A percentile compares a stretch with the other conserved stretches of the same genome.
Conservation (phyloP, 108 stramenopile genomes). For the Discostella pseudostelligera region DNA sequence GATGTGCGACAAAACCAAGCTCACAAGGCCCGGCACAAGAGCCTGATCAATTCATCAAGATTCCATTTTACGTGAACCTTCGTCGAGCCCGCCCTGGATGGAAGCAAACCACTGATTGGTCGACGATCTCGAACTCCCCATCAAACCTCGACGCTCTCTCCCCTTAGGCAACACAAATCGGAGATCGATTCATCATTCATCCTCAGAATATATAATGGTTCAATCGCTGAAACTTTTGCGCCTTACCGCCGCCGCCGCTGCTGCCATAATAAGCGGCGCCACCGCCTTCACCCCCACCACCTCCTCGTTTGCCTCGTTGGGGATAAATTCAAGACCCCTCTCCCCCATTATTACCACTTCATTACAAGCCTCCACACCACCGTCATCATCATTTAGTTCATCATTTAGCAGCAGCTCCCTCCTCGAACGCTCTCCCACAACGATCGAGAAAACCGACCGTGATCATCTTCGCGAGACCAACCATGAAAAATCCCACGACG, state of each 20-base stretch:
- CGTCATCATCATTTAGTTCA: not conserved
- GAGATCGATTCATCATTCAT: not conserved
- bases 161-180: no score
- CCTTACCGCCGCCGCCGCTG: constrained; percentile 11
- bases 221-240: not conserved
- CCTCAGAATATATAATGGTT: not conserved
- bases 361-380: constrained; percentile 4
- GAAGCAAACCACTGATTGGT: no score
- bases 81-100: no score
- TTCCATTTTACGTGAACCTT: no score
- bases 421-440: not conserved
- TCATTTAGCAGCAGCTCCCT: not conserved
- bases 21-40: no score
- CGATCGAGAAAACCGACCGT: not conserved
- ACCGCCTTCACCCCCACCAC: constrained; percentile 13
- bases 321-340: not conserved
- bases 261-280: constrained; percentile 3
- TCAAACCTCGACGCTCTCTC: no score
- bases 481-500: constrained; percentile 1
- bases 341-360: not conserved
- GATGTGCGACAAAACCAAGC: no score
- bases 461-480: not conserved
- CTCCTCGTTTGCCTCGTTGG: not conserved
- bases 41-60: no score
- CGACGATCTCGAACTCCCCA: no score